Evolutionary conservation across 345 rosid genomes (phyloP).

Genomic region (Ailanthus altissimus): DNA sequence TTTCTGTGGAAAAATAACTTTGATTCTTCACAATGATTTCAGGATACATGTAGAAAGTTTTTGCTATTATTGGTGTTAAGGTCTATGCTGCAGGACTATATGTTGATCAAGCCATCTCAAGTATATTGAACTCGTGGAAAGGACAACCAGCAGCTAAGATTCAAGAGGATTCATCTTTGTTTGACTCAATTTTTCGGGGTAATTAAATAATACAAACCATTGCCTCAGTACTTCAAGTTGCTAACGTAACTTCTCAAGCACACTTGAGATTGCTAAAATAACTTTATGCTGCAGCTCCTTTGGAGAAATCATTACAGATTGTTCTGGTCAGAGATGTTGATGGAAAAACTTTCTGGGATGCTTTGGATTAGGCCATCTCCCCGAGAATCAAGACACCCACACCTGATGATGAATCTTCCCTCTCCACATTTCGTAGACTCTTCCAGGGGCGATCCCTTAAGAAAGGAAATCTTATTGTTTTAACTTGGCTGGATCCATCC

Average conservation of each 20-base stretch:
- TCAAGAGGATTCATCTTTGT: slow-evolving; percentile 50
- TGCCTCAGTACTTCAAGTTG: background rate
- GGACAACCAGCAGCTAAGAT: slow-evolving; percentile 55
- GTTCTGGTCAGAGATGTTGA: slow-evolving; percentile 91
- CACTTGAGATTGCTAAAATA: slow-evolving; percentile 9
- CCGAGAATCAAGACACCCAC: slow-evolving; percentile 65
- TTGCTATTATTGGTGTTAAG: slow-evolving; percentile 83
- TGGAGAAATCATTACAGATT: slow-evolving; percentile 74
- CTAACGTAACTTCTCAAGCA: slow-evolving; percentile 4
- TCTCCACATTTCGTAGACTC: slow-evolving; percentile 59
- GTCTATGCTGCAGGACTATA: slow-evolving; percentile 88
- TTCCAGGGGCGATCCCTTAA: slow-evolving; percentile 73
- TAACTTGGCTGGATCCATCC: slow-evolving; percentile 72
- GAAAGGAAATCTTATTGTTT: slow-evolving; percentile 66
- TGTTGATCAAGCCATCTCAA: slow-evolving; percentile 47
- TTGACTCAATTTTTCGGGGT: slow-evolving; percentile 61
- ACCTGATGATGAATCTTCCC: slow-evolving; percentile 55
- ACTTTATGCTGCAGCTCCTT: slow-evolving; percentile 45
- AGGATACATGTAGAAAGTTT: slow-evolving; percentile 87
- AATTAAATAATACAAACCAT: slow-evolving; percentile 15
- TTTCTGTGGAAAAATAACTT: background rate
- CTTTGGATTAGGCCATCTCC: slow-evolving; percentile 72
- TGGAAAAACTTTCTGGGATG: slow-evolving; percentile 95
- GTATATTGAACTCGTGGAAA: slow-evolving; percentile 52
- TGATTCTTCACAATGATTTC: slow-evolving; percentile 28